These are phyloP conservation scores for Acer negundo DNA, from an alignment of 345 rosid genomes.

Conservation along the genomic window DNA sequence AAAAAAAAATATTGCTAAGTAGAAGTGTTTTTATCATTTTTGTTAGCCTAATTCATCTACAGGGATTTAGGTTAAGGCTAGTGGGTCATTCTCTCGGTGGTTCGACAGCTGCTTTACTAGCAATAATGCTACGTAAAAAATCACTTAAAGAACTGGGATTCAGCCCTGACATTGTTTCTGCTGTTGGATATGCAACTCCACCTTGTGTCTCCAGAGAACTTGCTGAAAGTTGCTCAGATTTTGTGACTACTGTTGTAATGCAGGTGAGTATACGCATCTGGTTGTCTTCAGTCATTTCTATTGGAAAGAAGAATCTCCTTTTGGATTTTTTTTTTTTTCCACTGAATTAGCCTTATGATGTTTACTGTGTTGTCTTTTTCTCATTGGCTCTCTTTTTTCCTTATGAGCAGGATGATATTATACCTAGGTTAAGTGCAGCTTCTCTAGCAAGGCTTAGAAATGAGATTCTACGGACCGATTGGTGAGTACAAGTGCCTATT, in stretches of 20 bases:
- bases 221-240: slow-evolving; percentile 88
- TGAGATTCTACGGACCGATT: slow-evolving; percentile 89
- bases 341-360: background rate
- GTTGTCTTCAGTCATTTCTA: slow-evolving; percentile 5
- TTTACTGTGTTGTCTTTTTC: background rate
- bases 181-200: slow-evolving; percentile 88
- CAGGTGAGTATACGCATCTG: slow-evolving; percentile 56
- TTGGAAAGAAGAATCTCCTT: background rate
- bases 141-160: slow-evolving; percentile 78
- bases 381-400: background rate
- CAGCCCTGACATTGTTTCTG: slow-evolving; percentile 71
- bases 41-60: slow-evolving; percentile 45
- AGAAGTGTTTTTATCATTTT: slow-evolving; percentile 14
- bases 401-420: slow-evolving; percentile 72
- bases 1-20: background rate
- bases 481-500: slow-evolving; percentile 45
- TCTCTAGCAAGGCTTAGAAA: slow-evolving; percentile 74
- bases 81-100: slow-evolving; percentile 99
- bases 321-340: background rate
- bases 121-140: slow-evolving; percentile 79
- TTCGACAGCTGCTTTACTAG: slow-evolving; percentile 77
- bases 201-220: slow-evolving; percentile 91
- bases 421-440: slow-evolving; percentile 78
- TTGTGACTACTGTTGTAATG: slow-evolving; percentile 84
- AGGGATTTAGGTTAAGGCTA: slow-evolving; percentile 94